phyloP scores from a whole-genome alignment of 2,329 filamentous ascomycete genomes.

The Neurospora crassa region DNA sequence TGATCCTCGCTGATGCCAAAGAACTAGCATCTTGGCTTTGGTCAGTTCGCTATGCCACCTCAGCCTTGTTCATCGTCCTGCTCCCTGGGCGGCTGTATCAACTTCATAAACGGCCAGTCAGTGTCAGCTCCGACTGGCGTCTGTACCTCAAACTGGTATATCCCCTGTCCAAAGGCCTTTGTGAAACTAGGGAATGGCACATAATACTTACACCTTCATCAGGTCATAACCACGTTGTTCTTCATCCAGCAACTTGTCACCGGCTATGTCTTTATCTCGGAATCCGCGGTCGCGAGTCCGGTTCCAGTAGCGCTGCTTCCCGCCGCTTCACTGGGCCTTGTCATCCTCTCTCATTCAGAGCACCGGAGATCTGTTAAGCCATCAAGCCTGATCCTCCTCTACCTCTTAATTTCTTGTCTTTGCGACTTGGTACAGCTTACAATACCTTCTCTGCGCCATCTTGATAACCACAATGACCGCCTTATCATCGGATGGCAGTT shows the following conservation, averaged over 20 bases:
- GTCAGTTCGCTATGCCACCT: not conserved
- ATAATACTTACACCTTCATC: not conserved
- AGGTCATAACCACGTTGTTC: not conserved
- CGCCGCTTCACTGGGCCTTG: constrained; percentile 4
- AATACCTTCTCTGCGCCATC: constrained; percentile 1
- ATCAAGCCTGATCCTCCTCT: constrained; percentile 15
- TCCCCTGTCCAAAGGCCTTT: not conserved
- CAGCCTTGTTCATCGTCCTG: constrained; percentile 1
- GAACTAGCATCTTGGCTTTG: not conserved
- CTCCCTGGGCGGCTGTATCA: constrained; percentile 2
- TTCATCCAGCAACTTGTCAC: not conserved
- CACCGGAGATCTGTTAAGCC: constrained; percentile 15
- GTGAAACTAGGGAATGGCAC: not conserved
- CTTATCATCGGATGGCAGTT: constrained; percentile 16
- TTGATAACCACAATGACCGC: not conserved
- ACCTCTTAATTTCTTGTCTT: constrained; percentile 15
- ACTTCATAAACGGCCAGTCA: not conserved
- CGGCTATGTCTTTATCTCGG: not conserved
- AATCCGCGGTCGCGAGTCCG: not conserved
- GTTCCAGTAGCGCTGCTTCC: not conserved
- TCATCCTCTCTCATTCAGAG: constrained; percentile 14
- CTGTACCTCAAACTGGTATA: constrained; percentile 1
- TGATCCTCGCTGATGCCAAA: not conserved
- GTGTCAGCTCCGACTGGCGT: not conserved
- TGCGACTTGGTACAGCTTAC: constrained; percentile 12